Evolutionary conservation across 768 basidiomycete genomes (phyloP), one percentile per base, ranked within the genome.

Genomic region (Rubroboletus pulcherrimus): DNA sequence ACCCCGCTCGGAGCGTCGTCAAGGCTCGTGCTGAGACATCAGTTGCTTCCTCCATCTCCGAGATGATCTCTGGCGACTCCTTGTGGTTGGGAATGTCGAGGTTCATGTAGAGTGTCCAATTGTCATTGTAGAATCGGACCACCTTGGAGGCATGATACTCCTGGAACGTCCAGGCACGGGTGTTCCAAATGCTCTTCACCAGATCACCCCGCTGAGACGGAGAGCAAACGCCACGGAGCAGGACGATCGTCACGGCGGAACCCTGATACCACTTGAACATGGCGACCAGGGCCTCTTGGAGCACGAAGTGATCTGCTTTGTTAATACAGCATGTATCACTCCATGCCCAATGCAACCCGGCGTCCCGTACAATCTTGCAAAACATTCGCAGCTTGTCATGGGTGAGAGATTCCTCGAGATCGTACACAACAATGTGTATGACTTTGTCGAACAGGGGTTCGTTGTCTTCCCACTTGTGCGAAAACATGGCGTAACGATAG

Each of bases 401-500:
- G 5, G 50, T 43, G 5, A 41, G 52, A 7, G 51, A 50, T 6
- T 35, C 38, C 12, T 50, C 26, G 1, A 60, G 51, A 17, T 50
- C 39, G 3, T 60, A 60, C 5, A 60, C 56, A 4, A 34, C n/a
- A 2, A 21, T 31, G 3, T 19, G 14, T 0, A 24, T 4, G 33
- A 53, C 38, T 9, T 49, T 31, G 2, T 50, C 24, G 15, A 53
- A 59, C 0, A 33, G 55, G 5, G 51, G 56, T n/a, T 43, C 15
- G 11, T 49, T 19, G 5, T 21, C 35, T 26, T 56, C 54, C 58
- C 58, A 57, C 9, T 12, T 53, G 43, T 57, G 59, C 11, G 56
- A 51, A n/a, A 58, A 19, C 15, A 21, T 57, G 7, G 39, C 55
- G 14, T 54, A 56, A 54, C 42, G 52, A 29, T 45, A 57, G 30